Evolutionary conservation across 2,329 filamentous ascomycete genomes (phyloP).

Genomic region (Verticillium isaacii): DNA sequence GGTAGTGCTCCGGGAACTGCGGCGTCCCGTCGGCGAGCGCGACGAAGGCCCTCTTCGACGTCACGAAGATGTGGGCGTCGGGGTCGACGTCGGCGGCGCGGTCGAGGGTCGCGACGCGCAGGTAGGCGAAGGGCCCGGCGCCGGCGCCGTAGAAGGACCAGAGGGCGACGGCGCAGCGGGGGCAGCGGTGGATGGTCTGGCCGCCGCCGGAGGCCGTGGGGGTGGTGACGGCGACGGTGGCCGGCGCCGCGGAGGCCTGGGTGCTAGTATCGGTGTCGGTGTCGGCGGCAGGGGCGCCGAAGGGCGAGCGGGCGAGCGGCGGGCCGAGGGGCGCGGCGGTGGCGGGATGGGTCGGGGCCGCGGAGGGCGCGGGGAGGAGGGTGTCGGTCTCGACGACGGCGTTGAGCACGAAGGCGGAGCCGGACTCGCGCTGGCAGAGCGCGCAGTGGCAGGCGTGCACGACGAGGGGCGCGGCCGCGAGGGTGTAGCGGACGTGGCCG

Average conservation of each 20-base stretch:
- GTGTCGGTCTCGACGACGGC: slow-evolving; percentile 33
- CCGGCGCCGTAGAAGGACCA: slow-evolving; percentile 35
- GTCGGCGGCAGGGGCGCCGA: slow-evolving; percentile 5
- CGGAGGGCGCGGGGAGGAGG: slow-evolving; percentile 24
- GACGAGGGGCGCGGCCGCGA: slow-evolving; percentile 48
- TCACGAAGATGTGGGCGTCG: slow-evolving; percentile 39
- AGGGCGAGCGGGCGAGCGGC: slow-evolving; percentile 1
- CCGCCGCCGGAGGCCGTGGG: slow-evolving; percentile 35
- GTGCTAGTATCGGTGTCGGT: not conserved
- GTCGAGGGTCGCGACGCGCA: slow-evolving; percentile 41
- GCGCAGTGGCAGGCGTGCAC: slow-evolving; percentile 44
- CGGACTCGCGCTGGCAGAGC: slow-evolving; percentile 39
- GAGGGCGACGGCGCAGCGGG: slow-evolving; percentile 31
- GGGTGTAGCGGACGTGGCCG: slow-evolving; percentile 63
- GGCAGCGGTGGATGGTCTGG: slow-evolving; percentile 37
- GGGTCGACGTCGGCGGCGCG: slow-evolving; percentile 29
- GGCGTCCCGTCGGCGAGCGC: slow-evolving; percentile 27
- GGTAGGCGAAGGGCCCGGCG: slow-evolving; percentile 24
- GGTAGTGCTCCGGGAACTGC: slow-evolving; percentile 31
- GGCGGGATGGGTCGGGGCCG: slow-evolving; percentile 15
- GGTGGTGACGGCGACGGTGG: slow-evolving; percentile 18
- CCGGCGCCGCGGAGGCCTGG: not conserved
- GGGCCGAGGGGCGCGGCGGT: slow-evolving; percentile 5
- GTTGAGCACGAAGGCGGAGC: slow-evolving; percentile 34
- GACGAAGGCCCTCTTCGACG: slow-evolving; percentile 33